phyloP scores from a whole-genome alignment of 2,329 filamentous ascomycete genomes.

The Colletotrichum siamense region DNA sequence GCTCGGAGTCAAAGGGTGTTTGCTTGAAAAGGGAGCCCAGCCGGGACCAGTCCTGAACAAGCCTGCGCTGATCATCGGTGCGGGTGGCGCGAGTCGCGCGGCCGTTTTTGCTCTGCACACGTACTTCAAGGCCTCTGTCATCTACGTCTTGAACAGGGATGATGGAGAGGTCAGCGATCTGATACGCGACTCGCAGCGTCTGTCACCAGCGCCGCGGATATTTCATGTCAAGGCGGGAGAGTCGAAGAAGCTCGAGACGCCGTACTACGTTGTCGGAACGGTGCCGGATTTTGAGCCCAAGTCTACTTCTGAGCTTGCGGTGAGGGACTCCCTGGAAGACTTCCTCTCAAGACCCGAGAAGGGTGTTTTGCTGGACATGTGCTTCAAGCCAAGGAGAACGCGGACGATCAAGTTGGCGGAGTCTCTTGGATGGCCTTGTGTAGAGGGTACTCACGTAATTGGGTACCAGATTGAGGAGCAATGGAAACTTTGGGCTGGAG shows the following conservation, averaged over 20 bases:
- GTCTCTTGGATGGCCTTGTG: conserved; percentile 35
- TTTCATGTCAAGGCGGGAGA: conserved; percentile 33
- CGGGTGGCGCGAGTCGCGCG: conserved; percentile 45
- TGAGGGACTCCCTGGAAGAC: conserved; percentile 28
- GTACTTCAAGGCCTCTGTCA: conserved; percentile 29
- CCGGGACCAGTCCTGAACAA: conserved; percentile 20
- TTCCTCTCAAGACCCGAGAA: conserved; percentile 31
- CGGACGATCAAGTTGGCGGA: conserved; percentile 38
- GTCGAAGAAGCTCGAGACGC: conserved; percentile 26
- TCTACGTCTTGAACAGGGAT: conserved; percentile 43
- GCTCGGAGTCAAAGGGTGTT: conserved; percentile 42
- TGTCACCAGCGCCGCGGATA: conserved; percentile 25
- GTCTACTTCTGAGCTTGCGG: conserved; percentile 31
- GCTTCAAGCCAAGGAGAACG: conserved; percentile 44
- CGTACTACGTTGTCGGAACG: conserved; percentile 41
- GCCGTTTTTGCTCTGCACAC: conserved; percentile 39
- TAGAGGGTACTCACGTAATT: conserved; percentile 46
- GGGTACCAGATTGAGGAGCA: conserved; percentile 45
- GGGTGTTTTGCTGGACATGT: conserved; percentile 46
- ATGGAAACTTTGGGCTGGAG: conserved; percentile 41
- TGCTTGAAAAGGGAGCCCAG: conserved; percentile 25
- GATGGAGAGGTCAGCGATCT: conserved; percentile 31
- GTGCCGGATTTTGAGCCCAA: conserved; percentile 41
- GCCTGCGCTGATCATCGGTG: conserved; percentile 42
- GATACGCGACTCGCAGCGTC: conserved; percentile 26